A percentile compares a stretch with the other conserved stretches of the same genome.
These are phyloP conservation scores for Ceratopteris richardii DNA, from an alignment of 75 land plant species.

Conservation along the genomic window DNA sequence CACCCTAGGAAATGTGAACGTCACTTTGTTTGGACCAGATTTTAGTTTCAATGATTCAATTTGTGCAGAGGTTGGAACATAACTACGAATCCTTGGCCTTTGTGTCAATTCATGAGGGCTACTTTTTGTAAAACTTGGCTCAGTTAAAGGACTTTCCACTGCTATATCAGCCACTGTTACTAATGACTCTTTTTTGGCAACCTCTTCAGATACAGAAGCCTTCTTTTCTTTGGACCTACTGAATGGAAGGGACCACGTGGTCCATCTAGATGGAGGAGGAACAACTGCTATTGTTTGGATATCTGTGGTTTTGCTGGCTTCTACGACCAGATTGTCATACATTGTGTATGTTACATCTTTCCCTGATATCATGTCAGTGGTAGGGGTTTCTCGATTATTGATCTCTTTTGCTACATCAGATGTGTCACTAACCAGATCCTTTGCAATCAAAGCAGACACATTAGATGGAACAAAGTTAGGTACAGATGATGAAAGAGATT, in stretches of 20 bases:
- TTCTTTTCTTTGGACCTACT: conserved; percentile 19
- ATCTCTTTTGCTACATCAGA: no score
- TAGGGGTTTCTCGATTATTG: no score
- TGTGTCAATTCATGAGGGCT: conserved; percentile 11
- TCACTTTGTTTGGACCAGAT: conserved; percentile 69
- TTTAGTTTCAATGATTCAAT: conserved; percentile 76
- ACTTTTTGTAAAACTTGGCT: conserved; percentile 7
- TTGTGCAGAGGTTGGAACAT: conserved; percentile 79
- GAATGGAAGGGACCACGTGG: conserved; percentile 60
- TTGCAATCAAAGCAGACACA: no score
- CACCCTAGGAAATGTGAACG: conserved; percentile 81
- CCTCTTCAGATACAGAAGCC: conserved; percentile 1
- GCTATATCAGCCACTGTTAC: conserved; percentile 19
- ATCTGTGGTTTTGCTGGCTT: not conserved
- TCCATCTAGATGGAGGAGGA: conserved; percentile 44
- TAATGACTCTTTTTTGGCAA: conserved; percentile 10
- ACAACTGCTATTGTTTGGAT: conserved; percentile 12
- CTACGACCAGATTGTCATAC: no score
- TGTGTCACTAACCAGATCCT: no score
- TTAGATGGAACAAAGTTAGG: no score
- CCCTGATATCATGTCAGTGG: no score
- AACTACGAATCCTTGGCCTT: conserved; percentile 16
- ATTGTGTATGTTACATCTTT: no score
- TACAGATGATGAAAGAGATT: no score
- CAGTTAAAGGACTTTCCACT: conserved; percentile 16